Conservation (phyloP, 805 yeast species). For the Ogataea parapolymorpha region DNA sequence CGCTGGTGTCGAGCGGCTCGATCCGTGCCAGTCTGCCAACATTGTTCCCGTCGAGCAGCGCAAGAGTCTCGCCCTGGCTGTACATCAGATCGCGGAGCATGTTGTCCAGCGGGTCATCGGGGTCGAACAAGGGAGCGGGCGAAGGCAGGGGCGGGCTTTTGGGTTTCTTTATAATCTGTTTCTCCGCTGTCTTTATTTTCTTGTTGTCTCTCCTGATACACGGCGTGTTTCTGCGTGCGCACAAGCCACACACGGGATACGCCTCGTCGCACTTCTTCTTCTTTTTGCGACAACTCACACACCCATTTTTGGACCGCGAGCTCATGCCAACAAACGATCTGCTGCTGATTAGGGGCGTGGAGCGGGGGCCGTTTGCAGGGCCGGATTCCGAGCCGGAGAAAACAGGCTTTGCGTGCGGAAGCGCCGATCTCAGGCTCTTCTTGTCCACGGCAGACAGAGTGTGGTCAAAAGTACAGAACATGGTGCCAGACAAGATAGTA, state of each 20-base stretch:
- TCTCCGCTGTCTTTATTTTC: background rate
- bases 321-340: slow-evolving; percentile 32
- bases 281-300: slow-evolving; percentile 39
- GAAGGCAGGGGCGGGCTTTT: background rate
- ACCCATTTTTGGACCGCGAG: slow-evolving; percentile 38
- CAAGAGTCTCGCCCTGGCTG: background rate
- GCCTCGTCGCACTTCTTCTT: slow-evolving; percentile 51
- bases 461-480: slow-evolving; percentile 18
- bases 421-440: background rate
- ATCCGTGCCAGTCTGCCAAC: no score
- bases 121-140: background rate
- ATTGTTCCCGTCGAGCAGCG: no score
- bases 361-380: background rate
- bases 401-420: no score
- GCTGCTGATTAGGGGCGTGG: slow-evolving; percentile 19
- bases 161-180: background rate
- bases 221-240: slow-evolving; percentile 30
- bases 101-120: background rate
- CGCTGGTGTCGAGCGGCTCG: slow-evolving; percentile 14
- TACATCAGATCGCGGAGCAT: background rate
- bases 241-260: slow-evolving; percentile 45
- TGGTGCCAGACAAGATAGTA: background rate
- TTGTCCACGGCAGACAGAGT: slow-evolving; percentile 13
- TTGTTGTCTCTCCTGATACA: slow-evolving; percentile 28
- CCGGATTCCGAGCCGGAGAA: background rate